Conservation (phyloP, 257 asterid genomes). For the Salvia rosmarinus region DNA sequence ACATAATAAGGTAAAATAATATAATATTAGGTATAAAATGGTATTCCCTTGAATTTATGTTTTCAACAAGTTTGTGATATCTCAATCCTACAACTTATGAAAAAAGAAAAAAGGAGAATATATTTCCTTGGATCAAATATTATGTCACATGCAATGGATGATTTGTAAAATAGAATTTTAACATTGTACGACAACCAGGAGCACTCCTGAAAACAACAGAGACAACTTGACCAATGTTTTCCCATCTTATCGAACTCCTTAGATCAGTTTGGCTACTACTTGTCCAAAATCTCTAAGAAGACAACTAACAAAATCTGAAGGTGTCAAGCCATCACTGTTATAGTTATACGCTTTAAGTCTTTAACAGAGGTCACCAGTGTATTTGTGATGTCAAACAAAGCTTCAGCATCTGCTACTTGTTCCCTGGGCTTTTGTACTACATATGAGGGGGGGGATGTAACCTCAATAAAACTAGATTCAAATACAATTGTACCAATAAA, state of each 20-base stretch:
- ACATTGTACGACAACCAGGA: conserved; percentile 86
- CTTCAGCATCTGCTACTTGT: conserved; percentile 97
- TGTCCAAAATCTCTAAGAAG: conserved; percentile 69
- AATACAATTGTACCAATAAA: neutral
- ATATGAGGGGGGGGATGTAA: conserved; percentile 8
- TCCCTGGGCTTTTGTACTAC: conserved; percentile 88
- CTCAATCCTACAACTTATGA: too few relatives aligned
- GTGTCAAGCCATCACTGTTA: conserved; percentile 71
- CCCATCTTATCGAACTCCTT: conserved; percentile 61
- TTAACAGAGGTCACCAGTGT: conserved; percentile 84
- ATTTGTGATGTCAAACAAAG: conserved; percentile 81
- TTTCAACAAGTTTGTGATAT: too few relatives aligned
- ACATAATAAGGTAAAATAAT: too few relatives aligned
- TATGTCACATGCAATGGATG: too few relatives aligned
- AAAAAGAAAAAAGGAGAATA: too few relatives aligned
- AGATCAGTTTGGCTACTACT: conserved; percentile 51
- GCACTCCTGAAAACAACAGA: conserved; percentile 68
- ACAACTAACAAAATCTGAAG: conserved; percentile 72
- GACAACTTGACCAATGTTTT: conserved; percentile 65
- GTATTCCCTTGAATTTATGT: too few relatives aligned
- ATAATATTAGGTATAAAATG: too few relatives aligned
- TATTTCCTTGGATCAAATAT: too few relatives aligned
- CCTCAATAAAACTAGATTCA: neutral
- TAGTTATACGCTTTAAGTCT: too few relatives aligned
- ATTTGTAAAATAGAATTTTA: conserved; percentile 31